Evolutionary conservation across 805 yeast genomes (phyloP).

Genomic region (Yueomyces sp.): DNA sequence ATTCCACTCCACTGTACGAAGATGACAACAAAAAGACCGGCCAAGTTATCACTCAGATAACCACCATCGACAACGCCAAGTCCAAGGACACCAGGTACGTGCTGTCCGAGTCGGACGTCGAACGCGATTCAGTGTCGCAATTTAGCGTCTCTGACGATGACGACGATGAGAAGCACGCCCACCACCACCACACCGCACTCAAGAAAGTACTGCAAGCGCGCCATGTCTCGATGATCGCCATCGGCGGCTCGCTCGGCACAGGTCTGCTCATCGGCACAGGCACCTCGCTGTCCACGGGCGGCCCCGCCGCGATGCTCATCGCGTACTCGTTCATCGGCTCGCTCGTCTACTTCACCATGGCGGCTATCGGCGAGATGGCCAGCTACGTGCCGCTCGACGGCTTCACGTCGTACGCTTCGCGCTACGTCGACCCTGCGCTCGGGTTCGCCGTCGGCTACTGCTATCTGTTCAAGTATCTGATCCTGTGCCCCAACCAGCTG

Average conservation of each 20-base stretch:
- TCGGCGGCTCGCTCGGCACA: slow-evolving; percentile 77
- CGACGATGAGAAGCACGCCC: background rate
- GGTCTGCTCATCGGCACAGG: slow-evolving; percentile 73
- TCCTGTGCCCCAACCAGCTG: slow-evolving; percentile 33
- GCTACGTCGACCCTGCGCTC: slow-evolving; percentile 35
- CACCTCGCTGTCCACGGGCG: slow-evolving; percentile 52
- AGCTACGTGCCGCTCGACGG: slow-evolving; percentile 57
- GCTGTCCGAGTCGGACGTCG: background rate
- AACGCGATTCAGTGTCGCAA: background rate
- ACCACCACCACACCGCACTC: slow-evolving; percentile 3
- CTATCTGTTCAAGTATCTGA: slow-evolving; percentile 32
- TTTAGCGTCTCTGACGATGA: background rate
- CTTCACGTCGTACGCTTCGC: slow-evolving; percentile 44
- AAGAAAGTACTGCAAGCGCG: slow-evolving; percentile 31
- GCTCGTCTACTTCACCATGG: slow-evolving; percentile 55
- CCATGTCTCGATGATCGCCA: slow-evolving; percentile 60
- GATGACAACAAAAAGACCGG: background rate
- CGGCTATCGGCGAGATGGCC: slow-evolving; percentile 57
- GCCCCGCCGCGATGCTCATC: slow-evolving; percentile 42
- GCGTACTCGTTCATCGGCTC: slow-evolving; percentile 62
- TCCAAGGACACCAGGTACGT: no score
- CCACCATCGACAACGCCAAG: no score
- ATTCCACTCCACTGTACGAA: background rate
- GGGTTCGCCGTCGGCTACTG: slow-evolving; percentile 37
- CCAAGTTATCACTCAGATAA: no score